phyloP scores from a whole-genome alignment of 2,329 filamentous ascomycete species.

The Ceratocystis huliohia region DNA sequence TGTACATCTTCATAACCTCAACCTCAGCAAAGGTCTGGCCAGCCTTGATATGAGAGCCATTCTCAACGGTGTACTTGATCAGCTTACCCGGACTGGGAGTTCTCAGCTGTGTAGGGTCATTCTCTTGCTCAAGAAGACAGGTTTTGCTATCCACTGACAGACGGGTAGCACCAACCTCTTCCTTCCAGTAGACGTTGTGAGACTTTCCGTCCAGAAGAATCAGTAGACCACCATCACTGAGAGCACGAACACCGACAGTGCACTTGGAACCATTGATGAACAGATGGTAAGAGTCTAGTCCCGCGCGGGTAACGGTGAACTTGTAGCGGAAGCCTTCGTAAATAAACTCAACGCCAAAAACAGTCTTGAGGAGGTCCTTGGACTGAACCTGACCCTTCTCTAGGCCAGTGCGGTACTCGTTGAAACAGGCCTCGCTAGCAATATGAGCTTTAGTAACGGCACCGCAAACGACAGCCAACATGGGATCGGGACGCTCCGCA shows the following conservation, averaged over 20 bases:
- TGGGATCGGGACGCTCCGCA: conserved; percentile 84
- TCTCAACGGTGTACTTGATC: conserved; percentile 94
- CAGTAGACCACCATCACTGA: conserved; percentile 87
- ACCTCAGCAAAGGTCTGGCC: conserved; percentile 93
- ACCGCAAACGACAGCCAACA: conserved; percentile 88
- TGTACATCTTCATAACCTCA: conserved; percentile 99
- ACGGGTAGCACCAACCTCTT: conserved; percentile 90
- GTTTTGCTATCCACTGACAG: conserved; percentile 97
- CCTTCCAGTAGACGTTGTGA: conserved; percentile 99
- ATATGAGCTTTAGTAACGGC: conserved; percentile 90
- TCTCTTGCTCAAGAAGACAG: conserved; percentile 94
- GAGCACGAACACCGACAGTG: conserved; percentile 77
- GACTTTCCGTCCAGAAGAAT: conserved; percentile 83
- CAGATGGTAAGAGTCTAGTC: conserved; percentile 84
- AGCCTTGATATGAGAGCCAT: conserved; percentile 81
- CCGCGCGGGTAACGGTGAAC: conserved; percentile 90
- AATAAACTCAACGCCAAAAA: conserved; percentile 96
- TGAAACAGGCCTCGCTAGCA: conserved; percentile 78
- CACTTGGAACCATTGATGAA: conserved; percentile 99
- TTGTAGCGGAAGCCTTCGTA: conserved; percentile 96
- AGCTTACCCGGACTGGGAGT: conserved; percentile 94
- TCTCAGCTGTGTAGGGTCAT: conserved; percentile 92
- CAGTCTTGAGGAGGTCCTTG: conserved; percentile 93
- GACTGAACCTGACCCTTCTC: conserved; percentile 96
- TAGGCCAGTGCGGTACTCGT: conserved; percentile 74